Percentiles rank a stretch among this genome's conserved stretches.
Conservation (phyloP, 495 filamentous ascomycete genomes). For the Xylaria castorea region DNA sequence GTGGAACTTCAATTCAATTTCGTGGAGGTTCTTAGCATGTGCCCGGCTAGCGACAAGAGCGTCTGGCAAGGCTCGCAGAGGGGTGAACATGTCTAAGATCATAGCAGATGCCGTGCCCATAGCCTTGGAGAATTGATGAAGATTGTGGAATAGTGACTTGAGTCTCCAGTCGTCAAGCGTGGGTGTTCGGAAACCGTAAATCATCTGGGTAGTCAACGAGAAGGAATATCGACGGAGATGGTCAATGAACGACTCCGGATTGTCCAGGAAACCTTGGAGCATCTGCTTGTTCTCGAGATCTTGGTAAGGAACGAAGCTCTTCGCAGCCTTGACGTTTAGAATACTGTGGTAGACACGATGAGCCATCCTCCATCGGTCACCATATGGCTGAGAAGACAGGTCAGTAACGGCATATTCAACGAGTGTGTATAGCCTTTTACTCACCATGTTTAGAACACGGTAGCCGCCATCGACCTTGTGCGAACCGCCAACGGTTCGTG, state of each 20-base stretch:
- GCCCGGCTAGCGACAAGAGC: constrained; percentile 39
- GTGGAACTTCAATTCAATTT: constrained; percentile 45
- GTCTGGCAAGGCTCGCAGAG: constrained; percentile 48
- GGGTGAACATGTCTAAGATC: constrained; percentile 53
- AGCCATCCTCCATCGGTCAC: constrained; percentile 48
- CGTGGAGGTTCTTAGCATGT: constrained; percentile 38
- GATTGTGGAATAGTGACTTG: constrained; percentile 59
- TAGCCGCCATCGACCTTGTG: constrained; percentile 29
- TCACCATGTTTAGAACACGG: constrained; percentile 32
- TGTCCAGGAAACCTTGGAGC: constrained; percentile 51
- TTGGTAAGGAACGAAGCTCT: constrained; percentile 57
- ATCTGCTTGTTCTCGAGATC: constrained; percentile 59
- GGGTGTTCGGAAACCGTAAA: constrained; percentile 59
- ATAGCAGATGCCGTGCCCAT: constrained; percentile 50
- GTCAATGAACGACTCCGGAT: constrained; percentile 49
- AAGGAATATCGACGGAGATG: constrained; percentile 61
- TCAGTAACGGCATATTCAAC: background rate
- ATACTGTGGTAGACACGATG: constrained; percentile 56
- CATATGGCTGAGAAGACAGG: constrained; percentile 37
- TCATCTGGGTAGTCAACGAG: constrained; percentile 61
- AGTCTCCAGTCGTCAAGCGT: constrained; percentile 58
- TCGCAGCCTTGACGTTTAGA: constrained; percentile 49
- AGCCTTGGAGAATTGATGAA: constrained; percentile 56
- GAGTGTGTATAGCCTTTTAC: background rate
- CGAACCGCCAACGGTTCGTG: constrained; percentile 24